Base-by-base conservation (phyloP, 257 asterid species). In the Solanum microdontum region DNA sequence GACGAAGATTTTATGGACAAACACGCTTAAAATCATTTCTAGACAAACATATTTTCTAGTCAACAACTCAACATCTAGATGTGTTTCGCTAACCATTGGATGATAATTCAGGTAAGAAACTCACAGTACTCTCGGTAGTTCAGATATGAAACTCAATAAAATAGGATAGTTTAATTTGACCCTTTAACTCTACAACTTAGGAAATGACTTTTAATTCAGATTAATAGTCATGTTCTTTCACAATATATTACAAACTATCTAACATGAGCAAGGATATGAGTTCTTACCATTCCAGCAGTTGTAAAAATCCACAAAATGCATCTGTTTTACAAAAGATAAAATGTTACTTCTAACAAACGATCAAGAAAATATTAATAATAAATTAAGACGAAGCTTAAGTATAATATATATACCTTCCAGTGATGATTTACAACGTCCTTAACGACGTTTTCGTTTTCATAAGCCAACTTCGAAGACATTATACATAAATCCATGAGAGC, bases 261-360 rank as follows among this genome's bases (percentile, higher is more conserved):
- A n/a, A 23, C 64, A 55, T 17, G 64, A 55, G 4, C 7, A 23
- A n/a, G 32, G 2, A 28, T 26, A 21, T 6, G 72, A 55, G 39
- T 60, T 51, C 90, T 89, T 69, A 97, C 99, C 99, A 86, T 97
- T 95, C 99, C 99, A 95, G 92, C 98, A 94, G 92, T 95, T 89
- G 92, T 92, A 95, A 93, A 97, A 97, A 88, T 76, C 98, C 88
- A 94, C 97, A 88, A 95, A 94, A 91, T 94, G 96, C 99, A 97
- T 95, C 98, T 96, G 98, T 32, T 51, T 73, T 66, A 7, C n/a
- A 37, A 76, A 39, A 76, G 23, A n/a, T 13, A 39, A 76, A 76
- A 58, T 37, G 83, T 76, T 36, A 74, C 30, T 34, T 7, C 19
- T 76, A 76, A 0, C 21, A 76, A 14, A 24, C 1, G 37, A n/a